These are phyloP conservation scores for Triangularia verruculosa DNA, from an alignment of 2,329 filamentous ascomycete species.

Conservation along the genomic window DNA sequence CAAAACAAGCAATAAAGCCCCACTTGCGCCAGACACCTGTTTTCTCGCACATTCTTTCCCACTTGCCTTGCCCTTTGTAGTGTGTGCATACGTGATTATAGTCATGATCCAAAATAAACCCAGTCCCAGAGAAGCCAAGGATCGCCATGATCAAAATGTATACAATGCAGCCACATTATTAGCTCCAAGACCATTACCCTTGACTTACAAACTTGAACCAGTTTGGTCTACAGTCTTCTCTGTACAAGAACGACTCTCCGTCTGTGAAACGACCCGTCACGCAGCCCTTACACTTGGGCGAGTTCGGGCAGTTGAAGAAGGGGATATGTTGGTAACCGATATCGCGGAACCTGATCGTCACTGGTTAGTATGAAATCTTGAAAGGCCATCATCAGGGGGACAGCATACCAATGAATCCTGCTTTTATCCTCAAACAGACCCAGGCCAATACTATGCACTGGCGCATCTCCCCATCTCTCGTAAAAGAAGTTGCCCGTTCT, in stretches of 20 bases:
- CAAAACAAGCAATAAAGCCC: no score
- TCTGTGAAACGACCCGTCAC: slow-evolving; percentile 84
- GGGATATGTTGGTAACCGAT: slow-evolving; percentile 98
- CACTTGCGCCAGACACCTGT: slow-evolving; percentile 26
- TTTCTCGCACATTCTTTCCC: slow-evolving; percentile 5
- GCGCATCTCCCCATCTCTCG: slow-evolving; percentile 96
- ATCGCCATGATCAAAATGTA: slow-evolving; percentile 1
- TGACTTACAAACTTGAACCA: slow-evolving; percentile 96
- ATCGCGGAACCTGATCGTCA: slow-evolving; percentile 79
- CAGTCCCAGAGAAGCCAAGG: not conserved
- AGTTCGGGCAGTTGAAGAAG: slow-evolving; percentile 98
- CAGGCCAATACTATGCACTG: slow-evolving; percentile 90
- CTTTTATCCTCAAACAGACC: slow-evolving; percentile 87
- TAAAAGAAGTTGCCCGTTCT: slow-evolving; percentile 96
- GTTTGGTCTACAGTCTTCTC: slow-evolving; percentile 90
- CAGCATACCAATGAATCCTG: slow-evolving; percentile 89
- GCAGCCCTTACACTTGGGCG: slow-evolving; percentile 86
- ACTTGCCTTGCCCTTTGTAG: not conserved
- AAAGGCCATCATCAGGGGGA: not conserved
- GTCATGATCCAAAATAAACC: slow-evolving; percentile 18
- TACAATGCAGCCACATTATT: slow-evolving; percentile 8
- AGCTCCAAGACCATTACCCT: slow-evolving; percentile 48
- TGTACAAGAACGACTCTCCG: slow-evolving; percentile 78
- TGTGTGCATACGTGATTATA: slow-evolving; percentile 12
- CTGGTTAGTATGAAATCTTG: not conserved